Base-by-base conservation (phyloP, 2,329 filamentous ascomycete genomes). In the Alternaria hordeiaustralica region DNA sequence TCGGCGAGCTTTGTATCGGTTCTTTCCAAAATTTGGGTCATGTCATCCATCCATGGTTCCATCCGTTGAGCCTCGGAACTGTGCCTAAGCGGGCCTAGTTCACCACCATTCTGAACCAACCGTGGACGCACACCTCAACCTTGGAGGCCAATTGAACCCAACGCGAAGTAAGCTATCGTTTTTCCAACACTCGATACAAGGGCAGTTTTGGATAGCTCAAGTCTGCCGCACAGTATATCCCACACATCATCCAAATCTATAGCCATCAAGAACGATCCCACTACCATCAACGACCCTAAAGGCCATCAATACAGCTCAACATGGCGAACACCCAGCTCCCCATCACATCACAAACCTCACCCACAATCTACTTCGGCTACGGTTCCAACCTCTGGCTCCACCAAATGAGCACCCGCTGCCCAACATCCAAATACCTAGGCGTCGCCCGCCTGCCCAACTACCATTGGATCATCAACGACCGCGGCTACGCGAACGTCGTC, bases 401-500 rank as follows among this genome's bases (percentile, higher is more conserved):
- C 26, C 90, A 92, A 78, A 92, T 93, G 90, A 70, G 70, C 5
- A 69, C 75, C 49, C 88, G 90, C 56, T 92, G 90, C 73, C 85
- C 85, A 2, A 76, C 74, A 13, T 87, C 87, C 3, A 79, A 75
- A 12, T 87, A 87, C 57, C 75, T 88, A 7, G 88, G 88, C 46
- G 80, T 91, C 55, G 90, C 84, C 4, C 79, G 85, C 20, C 83
- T 93, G 4, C 73, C 76, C 1, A 81, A 82, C 44, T 90, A 88
- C 82, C 80, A 77, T 47, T 93, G 89, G 89, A 83, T 90, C 57
- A 92, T 93, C 81, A 90, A 89, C 73, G 78, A 82, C 49, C 84
- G 89, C 2, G 89, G 89, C 13, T 92, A 89, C 74, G 90, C 90
- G 43, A 93, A 92, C 73, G 81, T 92, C n/a, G 84, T 88, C 25